Evolutionary conservation across 108 stramenopile genomes (phyloP).

Genomic region (Nitzschia sp.): DNA sequence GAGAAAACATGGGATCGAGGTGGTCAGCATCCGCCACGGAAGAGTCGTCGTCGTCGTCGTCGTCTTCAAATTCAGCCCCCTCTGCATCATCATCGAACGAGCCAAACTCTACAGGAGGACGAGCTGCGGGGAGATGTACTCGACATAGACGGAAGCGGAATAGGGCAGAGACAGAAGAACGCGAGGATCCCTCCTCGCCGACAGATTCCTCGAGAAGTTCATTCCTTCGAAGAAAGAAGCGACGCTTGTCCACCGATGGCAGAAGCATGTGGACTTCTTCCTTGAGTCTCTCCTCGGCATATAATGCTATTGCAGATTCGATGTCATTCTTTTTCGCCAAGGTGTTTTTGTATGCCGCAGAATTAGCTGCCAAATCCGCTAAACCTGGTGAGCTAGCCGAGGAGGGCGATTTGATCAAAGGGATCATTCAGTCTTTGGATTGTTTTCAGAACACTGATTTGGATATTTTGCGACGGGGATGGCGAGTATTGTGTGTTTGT

Average conservation of each 20-base stretch:
- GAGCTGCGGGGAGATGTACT: no score
- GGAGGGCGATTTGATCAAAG: neutral
- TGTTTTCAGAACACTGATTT: conserved; percentile 15
- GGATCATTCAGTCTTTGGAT: conserved; percentile 1
- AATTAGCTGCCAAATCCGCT: conserved; percentile 1
- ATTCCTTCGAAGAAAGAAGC: neutral
- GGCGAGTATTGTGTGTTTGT: conserved; percentile 13
- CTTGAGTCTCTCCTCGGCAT: neutral
- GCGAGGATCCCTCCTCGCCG: no score
- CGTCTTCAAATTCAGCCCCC: no score
- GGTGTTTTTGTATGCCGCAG: conserved; percentile 6
- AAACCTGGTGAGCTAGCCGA: conserved; percentile 8
- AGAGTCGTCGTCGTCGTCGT: neutral
- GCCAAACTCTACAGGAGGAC: no score
- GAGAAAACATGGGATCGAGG: neutral
- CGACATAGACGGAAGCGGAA: no score
- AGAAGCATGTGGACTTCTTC: neutral
- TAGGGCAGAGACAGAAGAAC: no score
- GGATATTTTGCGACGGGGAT: conserved; percentile 26
- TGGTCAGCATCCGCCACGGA: neutral
- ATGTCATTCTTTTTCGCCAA: neutral
- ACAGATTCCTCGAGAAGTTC: neutral
- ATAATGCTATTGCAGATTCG: neutral
- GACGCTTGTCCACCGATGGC: neutral
- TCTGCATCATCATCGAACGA: no score